These are phyloP conservation scores for Hypoxylon sp. DNA, from an alignment of 2,329 filamentous ascomycete species.

Conservation along the genomic window DNA sequence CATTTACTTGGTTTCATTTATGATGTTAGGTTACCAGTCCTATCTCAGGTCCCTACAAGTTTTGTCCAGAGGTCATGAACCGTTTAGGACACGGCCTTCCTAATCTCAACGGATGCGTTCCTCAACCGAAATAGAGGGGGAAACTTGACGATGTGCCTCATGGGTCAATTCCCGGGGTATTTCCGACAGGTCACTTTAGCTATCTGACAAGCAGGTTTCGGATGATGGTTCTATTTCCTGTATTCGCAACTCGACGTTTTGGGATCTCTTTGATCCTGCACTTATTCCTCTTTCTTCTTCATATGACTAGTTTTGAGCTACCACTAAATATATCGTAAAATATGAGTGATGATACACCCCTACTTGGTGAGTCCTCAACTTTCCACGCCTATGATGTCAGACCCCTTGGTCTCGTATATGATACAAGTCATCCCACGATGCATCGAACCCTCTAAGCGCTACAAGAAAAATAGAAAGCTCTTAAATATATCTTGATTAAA, in stretches of 20 bases:
- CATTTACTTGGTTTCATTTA: no score
- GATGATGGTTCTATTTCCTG: no score
- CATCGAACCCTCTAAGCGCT: background rate
- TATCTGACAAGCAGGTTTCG: background rate
- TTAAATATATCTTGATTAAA: no score
- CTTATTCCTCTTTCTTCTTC: background rate
- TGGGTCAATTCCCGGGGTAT: conserved; percentile 23
- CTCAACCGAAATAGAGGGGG: background rate
- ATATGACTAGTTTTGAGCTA: background rate
- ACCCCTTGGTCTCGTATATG: no score
- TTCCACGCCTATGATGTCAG: conserved; percentile 13
- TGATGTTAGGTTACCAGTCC: no score
- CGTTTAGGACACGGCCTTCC: no score
- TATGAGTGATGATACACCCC: conserved; percentile 39
- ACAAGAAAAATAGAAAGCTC: background rate
- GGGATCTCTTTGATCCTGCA: no score
- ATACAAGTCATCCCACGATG: no score
- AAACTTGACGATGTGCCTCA: conserved; percentile 1
- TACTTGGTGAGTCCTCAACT: conserved; percentile 36
- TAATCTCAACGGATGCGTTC: no score
- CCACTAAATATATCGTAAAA: background rate
- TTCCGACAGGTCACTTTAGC: conserved; percentile 7
- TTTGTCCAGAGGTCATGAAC: no score
- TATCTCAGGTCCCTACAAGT: no score
- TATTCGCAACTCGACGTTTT: no score